Percentiles rank a stretch among this genome's conserved stretches.
These are phyloP conservation scores for Citrullus colocynthis DNA, from an alignment of 306 rosid genomes.

Conservation along the genomic window DNA sequence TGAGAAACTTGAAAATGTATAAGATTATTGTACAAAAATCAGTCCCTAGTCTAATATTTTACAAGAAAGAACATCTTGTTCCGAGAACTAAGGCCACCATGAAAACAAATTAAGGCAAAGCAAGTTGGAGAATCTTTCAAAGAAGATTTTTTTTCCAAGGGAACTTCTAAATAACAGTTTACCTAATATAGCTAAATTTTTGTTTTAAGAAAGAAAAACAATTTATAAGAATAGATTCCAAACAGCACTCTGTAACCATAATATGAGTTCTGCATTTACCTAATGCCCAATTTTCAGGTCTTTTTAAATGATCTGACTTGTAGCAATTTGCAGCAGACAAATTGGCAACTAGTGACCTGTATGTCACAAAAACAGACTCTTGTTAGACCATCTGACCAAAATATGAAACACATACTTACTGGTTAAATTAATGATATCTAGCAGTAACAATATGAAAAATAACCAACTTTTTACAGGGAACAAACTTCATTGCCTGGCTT, in stretches of 20 bases:
- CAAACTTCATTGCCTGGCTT: neutral
- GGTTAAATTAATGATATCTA: neutral
- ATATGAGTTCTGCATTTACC: slow-evolving; percentile 26
- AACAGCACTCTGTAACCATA: neutral
- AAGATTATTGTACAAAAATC: neutral
- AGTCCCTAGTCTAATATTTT: neutral
- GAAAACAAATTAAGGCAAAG: neutral
- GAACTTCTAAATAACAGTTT: neutral
- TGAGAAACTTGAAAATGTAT: neutral
- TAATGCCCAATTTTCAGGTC: slow-evolving; percentile 85
- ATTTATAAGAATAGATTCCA: neutral
- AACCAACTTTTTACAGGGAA: neutral
- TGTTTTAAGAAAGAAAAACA: neutral
- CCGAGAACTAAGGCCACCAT: neutral
- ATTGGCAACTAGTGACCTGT: slow-evolving; percentile 89
- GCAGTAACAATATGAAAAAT: neutral
- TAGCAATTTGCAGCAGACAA: slow-evolving; percentile 96
- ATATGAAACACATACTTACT: neutral
- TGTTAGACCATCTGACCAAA: neutral
- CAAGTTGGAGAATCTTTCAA: neutral
- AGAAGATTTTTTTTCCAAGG: neutral
- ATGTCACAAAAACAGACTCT: neutral
- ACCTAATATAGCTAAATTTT: neutral
- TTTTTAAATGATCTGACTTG: slow-evolving; percentile 71
- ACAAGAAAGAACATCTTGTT: neutral